Percentiles rank a stretch among this genome's conserved stretches.
Conservation (phyloP, 2,329 filamentous ascomycete genomes). For the Arthrobotrys entomopaga region DNA sequence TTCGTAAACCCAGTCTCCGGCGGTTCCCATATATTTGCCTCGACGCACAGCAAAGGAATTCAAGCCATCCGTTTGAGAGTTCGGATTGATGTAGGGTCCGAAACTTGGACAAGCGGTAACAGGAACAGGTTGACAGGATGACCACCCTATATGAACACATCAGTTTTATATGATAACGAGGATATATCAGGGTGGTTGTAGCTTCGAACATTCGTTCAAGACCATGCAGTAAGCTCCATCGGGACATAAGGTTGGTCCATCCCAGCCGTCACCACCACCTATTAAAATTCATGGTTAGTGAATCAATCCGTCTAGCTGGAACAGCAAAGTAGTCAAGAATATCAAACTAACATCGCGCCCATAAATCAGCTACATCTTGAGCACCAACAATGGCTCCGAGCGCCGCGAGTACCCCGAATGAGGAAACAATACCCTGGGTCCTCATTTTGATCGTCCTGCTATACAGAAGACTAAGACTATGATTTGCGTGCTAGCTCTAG, state of each 20-base stretch:
- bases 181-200: background rate
- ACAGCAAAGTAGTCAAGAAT: background rate
- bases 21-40: slow-evolving; percentile 49
- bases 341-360: slow-evolving; percentile 33
- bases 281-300: slow-evolving; percentile 1
- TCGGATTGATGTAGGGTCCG: slow-evolving; percentile 44
- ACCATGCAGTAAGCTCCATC: slow-evolving; percentile 50
- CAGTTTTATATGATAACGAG: background rate
- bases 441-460: slow-evolving; percentile 20
- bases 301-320: background rate
- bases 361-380: slow-evolving; percentile 26
- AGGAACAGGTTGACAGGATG: slow-evolving; percentile 31
- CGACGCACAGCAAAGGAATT: slow-evolving; percentile 38
- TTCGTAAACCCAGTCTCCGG: slow-evolving; percentile 59
- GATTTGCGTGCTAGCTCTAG: too few relatives aligned
- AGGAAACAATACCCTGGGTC: slow-evolving; percentile 26
- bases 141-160: slow-evolving; percentile 35
- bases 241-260: slow-evolving; percentile 33
- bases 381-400: slow-evolving; percentile 25
- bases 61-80: slow-evolving; percentile 48
- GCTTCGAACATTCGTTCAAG: slow-evolving; percentile 46
- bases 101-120: slow-evolving; percentile 43
- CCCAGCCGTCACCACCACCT: slow-evolving; percentile 53
- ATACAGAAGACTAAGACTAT: too few relatives aligned
- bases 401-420: slow-evolving; percentile 25